Evolutionary conservation across 176 grass and related monocot genomes (phyloP).

Genomic region (Juncus effusus): DNA sequence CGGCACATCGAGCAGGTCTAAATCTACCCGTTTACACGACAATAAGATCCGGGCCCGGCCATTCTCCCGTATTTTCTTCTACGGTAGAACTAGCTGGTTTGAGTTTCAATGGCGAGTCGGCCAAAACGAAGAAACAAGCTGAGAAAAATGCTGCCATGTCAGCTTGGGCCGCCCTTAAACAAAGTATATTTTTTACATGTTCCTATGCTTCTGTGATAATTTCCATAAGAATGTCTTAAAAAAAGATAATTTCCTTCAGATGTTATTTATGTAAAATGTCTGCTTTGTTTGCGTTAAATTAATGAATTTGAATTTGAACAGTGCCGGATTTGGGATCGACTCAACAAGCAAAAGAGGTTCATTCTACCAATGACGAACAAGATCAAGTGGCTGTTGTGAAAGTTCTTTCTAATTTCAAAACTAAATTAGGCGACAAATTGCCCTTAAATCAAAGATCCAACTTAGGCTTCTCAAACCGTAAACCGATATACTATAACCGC

Average conservation of each 20-base stretch:
- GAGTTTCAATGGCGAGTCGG: conserved; percentile 59
- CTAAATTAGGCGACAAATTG: conserved; percentile 27
- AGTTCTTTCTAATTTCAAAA: conserved; percentile 47
- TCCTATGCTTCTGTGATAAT: conserved; percentile 1
- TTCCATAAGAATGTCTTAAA: conserved; percentile 8
- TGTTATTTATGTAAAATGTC: background rate
- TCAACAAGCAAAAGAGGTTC: conserved; percentile 35
- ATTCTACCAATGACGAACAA: conserved; percentile 44
- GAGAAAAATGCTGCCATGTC: conserved; percentile 93
- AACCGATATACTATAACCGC: background rate
- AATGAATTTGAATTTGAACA: conserved; percentile 25
- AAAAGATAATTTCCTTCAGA: background rate
- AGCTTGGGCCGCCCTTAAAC: conserved; percentile 76
- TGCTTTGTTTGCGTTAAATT: background rate
- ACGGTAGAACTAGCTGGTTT: conserved; percentile 68
- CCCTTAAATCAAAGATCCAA: conserved; percentile 17
- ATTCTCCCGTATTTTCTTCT: conserved; percentile 70
- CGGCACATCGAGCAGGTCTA: conserved; percentile 71
- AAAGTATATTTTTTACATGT: conserved; percentile 38
- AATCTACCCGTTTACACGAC: conserved; percentile 85
- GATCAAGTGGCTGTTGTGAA: conserved; percentile 60
- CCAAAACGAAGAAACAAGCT: conserved; percentile 94
- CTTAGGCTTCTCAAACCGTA: conserved; percentile 24
- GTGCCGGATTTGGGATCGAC: conserved; percentile 54
- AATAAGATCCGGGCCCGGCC: conserved; percentile 64